Evolutionary conservation across 2,329 filamentous ascomycete genomes (phyloP).

Genomic region (Cercospora sp.): DNA sequence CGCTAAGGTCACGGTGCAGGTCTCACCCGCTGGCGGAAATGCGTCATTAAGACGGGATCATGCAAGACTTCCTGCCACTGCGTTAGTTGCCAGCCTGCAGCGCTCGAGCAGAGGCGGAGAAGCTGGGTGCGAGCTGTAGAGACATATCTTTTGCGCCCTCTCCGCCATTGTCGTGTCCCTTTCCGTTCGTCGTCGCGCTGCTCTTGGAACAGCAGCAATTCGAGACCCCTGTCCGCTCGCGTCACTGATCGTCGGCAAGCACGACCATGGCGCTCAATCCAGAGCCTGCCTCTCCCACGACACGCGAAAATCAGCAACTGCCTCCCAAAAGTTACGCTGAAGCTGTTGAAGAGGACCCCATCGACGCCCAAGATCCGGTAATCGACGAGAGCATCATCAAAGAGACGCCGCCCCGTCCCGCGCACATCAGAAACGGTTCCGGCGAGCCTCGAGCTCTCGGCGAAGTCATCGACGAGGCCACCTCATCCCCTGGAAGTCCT

Average conservation of each 20-base stretch:
- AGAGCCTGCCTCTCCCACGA: slow-evolving; percentile 44
- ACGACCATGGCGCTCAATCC: slow-evolving; percentile 43
- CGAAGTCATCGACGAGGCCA: slow-evolving; percentile 40
- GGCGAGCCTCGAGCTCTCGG: slow-evolving; percentile 36
- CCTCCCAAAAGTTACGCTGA: slow-evolving; percentile 48
- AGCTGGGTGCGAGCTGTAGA: not conserved
- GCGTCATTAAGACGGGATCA: not conserved
- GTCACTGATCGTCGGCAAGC: not conserved
- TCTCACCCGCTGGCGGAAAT: not conserved
- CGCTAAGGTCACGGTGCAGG: not conserved
- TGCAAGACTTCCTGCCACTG: not conserved
- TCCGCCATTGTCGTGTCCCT: not conserved
- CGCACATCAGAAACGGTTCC: slow-evolving; percentile 30
- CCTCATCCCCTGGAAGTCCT: slow-evolving; percentile 34
- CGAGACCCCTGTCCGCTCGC: not conserved
- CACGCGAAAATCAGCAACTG: slow-evolving; percentile 42
- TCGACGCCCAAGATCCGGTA: slow-evolving; percentile 21
- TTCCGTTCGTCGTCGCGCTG: not conserved
- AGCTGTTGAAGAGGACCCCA: slow-evolving; percentile 38
- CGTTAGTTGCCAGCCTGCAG: not conserved
- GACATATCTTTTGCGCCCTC: not conserved
- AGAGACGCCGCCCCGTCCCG: slow-evolving; percentile 37
- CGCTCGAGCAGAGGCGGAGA: not conserved
- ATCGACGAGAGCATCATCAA: slow-evolving; percentile 36
- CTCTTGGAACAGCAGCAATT: not conserved